Evolutionary conservation across 495 filamentous ascomycete species (phyloP).

Genomic region (Tuber melanosporum): DNA sequence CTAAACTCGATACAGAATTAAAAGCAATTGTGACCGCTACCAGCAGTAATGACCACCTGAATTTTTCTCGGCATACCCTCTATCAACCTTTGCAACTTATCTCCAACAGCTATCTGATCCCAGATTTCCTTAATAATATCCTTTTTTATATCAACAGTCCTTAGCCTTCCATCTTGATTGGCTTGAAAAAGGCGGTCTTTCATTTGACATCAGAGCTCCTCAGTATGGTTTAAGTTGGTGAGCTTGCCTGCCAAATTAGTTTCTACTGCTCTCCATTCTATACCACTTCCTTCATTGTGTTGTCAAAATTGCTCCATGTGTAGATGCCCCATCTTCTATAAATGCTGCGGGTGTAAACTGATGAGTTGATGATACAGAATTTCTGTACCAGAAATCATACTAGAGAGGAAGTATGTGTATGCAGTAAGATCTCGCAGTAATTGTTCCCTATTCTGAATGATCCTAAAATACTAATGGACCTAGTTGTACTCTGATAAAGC

Average conservation of each 20-base stretch:
- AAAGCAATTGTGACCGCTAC: background rate
- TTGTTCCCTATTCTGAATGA: background rate
- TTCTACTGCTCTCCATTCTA: background rate
- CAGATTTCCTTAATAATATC: slow-evolving; percentile 12
- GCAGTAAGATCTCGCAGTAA: slow-evolving; percentile 11
- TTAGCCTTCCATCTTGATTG: background rate
- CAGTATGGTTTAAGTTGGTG: slow-evolving; percentile 26
- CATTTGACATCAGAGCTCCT: slow-evolving; percentile 19
- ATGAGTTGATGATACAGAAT: background rate
- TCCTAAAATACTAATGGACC: slow-evolving; percentile 8
- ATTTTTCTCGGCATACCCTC: slow-evolving; percentile 17
- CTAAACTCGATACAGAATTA: background rate
- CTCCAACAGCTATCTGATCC: slow-evolving; percentile 8
- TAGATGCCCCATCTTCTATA: slow-evolving; percentile 12
- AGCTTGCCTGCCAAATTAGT: slow-evolving; percentile 8
- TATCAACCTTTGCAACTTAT: slow-evolving; percentile 13
- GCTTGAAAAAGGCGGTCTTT: slow-evolving; percentile 19
- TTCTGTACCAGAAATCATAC: slow-evolving; percentile 18
- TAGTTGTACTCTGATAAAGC: slow-evolving; percentile 1
- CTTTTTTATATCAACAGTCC: background rate
- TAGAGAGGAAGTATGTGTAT: slow-evolving; percentile 12
- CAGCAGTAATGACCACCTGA: background rate
- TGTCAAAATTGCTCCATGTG: background rate
- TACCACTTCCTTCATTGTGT: background rate
- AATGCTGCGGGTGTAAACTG: background rate